phyloP scores from a whole-genome alignment of 2,329 filamentous ascomycete genomes.

The Fusarium sp. region DNA sequence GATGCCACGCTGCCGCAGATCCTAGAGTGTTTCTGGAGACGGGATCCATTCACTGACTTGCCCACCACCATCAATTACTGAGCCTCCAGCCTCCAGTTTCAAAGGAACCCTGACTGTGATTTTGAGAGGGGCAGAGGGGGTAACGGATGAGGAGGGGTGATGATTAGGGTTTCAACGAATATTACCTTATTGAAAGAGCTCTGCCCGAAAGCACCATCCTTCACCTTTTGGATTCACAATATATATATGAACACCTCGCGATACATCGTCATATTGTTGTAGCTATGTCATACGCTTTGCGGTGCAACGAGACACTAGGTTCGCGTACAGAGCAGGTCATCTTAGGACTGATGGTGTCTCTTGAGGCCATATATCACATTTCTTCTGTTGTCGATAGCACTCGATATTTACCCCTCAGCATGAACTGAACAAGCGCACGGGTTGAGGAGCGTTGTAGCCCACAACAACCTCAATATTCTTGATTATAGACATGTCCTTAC shows the following conservation, averaged over 20 bases:
- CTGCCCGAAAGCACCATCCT: conserved; percentile 13
- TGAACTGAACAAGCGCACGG: no score
- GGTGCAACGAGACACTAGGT: neutral
- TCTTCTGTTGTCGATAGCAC: no score
- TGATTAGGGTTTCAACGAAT: neutral
- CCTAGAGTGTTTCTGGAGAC: conserved; percentile 15
- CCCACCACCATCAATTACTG: neutral
- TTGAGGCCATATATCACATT: no score
- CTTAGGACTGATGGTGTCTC: no score
- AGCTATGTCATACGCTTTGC: neutral
- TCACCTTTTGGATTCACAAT: neutral
- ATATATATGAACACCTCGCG: neutral
- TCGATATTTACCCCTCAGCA: no score
- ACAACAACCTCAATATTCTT: no score
- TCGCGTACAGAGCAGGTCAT: no score
- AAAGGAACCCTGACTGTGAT: neutral
- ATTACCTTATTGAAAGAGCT: conserved; percentile 1
- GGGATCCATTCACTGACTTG: conserved; percentile 3
- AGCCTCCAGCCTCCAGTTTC: neutral
- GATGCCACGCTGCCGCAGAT: conserved; percentile 25
- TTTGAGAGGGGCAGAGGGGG: conserved; percentile 2
- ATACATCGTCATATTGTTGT: neutral
- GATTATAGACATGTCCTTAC: neutral
- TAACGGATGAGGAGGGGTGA: conserved; percentile 1
- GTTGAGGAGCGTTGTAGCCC: no score